phyloP scores from a whole-genome alignment of 2,329 filamentous ascomycete species.

The Pyrenochaeta sp. region DNA sequence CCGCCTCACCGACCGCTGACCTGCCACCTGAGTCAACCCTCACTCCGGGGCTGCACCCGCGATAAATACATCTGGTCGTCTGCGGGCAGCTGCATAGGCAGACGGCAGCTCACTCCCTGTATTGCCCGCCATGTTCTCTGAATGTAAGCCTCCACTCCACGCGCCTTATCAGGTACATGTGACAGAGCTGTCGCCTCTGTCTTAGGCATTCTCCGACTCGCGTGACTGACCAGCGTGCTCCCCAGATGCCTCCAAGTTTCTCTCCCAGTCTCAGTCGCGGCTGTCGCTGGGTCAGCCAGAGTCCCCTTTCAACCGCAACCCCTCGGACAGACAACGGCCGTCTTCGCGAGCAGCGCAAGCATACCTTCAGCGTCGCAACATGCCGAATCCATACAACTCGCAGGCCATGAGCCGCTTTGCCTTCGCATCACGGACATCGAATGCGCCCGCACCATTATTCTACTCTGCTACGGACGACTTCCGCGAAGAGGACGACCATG shows the following conservation, averaged over 20 bases:
- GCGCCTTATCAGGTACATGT: conserved; percentile 46
- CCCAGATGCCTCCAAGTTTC: conserved; percentile 92
- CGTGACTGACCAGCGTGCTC: conserved; percentile 53
- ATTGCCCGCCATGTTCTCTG: conserved; percentile 74
- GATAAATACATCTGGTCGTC: conserved; percentile 28
- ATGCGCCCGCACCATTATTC: conserved; percentile 89
- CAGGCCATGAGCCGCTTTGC: conserved; percentile 74
- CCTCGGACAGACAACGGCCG: conserved; percentile 54
- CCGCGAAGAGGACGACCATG: conserved; percentile 90
- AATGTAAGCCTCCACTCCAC: conserved; percentile 71
- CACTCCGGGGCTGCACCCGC: conserved; percentile 29
- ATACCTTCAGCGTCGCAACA: conserved; percentile 58
- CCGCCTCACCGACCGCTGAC: conserved; percentile 43
- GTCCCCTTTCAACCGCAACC: conserved; percentile 58
- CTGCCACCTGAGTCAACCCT: conserved; percentile 31
- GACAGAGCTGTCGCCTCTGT: conserved; percentile 38
- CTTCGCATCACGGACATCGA: conserved; percentile 79
- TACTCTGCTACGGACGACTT: conserved; percentile 91
- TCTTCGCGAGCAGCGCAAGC: conserved; percentile 60
- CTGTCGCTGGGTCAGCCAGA: conserved; percentile 72
- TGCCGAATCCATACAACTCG: conserved; percentile 81
- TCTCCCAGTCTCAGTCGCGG: conserved; percentile 96
- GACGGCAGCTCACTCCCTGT: conserved; percentile 18
- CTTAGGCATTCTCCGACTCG: conserved; percentile 41
- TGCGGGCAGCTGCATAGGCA: conserved; percentile 29